Conservation (phyloP, 2,329 filamentous ascomycete genomes). For the Plenodomus tracheiphilus region DNA sequence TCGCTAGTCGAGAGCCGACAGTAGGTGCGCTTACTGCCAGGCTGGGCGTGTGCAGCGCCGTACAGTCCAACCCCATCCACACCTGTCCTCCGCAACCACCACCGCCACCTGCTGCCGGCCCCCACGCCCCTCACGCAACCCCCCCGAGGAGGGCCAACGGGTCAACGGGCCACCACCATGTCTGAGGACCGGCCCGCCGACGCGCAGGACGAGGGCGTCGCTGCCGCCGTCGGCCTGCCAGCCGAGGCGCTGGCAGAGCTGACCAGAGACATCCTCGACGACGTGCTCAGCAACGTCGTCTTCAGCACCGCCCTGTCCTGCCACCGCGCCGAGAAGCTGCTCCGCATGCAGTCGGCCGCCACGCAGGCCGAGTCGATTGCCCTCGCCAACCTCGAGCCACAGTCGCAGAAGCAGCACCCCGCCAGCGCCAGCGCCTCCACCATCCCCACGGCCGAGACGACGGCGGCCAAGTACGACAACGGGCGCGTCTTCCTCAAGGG, state of each 20-base stretch:
- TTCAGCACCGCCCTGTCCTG: slow-evolving; percentile 74
- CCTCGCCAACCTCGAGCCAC: slow-evolving; percentile 40
- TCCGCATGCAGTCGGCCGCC: slow-evolving; percentile 67
- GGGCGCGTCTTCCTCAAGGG: slow-evolving; percentile 70
- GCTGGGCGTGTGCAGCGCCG: too few species aligned
- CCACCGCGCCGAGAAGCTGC: slow-evolving; percentile 77
- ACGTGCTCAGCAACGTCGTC: slow-evolving; percentile 75
- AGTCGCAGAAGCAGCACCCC: slow-evolving; percentile 34
- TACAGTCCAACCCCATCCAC: too few species aligned
- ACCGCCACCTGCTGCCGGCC: too few species aligned
- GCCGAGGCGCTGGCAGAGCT: slow-evolving; percentile 35
- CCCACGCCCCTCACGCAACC: too few species aligned
- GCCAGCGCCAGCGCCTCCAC: slow-evolving; percentile 49
- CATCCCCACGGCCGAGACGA: slow-evolving; percentile 59
- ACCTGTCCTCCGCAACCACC: too few species aligned
- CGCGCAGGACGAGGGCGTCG: slow-evolving; percentile 30
- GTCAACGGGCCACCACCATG: slow-evolving; percentile 34
- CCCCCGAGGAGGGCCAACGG: slow-evolving; percentile 12
- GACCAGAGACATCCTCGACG: slow-evolving; percentile 64
- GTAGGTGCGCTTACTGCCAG: too few species aligned
- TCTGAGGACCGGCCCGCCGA: slow-evolving; percentile 41
- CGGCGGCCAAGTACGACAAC: slow-evolving; percentile 71
- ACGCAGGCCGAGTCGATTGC: slow-evolving; percentile 46
- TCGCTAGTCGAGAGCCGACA: too few species aligned
- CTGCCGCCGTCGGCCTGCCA: slow-evolving; percentile 29